Base-by-base conservation (phyloP, 2,329 filamentous ascomycete species). In the Aspergillus terreus region DNA sequence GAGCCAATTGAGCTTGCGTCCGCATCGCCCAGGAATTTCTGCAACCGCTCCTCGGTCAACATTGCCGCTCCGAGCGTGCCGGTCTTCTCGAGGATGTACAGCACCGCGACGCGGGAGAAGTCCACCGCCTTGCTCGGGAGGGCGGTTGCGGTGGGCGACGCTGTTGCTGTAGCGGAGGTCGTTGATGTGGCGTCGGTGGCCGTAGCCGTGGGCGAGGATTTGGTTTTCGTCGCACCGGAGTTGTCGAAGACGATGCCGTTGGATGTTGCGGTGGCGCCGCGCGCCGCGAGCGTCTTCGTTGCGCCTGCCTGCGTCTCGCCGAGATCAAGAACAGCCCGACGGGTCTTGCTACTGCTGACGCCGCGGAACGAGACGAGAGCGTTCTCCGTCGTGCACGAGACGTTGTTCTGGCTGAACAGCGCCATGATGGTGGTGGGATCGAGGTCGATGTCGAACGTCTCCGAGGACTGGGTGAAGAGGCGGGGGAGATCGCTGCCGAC, bases 381-480 rank as follows among this genome's bases (percentile, higher is more conserved):
- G 63, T 97, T 97, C 68, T 96, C 87, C 0, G 86, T 83, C 7
- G 83, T 83, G 70, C 94, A 99, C 49, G 88, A 91, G 14, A 96
- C 76, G 57, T 87, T 87, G 30, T 81, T 82, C 5, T 79, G 73
- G 63, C 87, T 92, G 69, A 97, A 89, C 44, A 90, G 82, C 1
- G 85, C 83, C 50, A 96, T 73, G 47, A 97, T 82, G 6, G 79
- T 79, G 1, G 82, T 82, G 4, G 82, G 78, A 42, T 87, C 83
- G 1, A 99, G 80, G 0, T 88, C 82, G 43, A 99, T 82, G 3
- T 84, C 85, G 71, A 89, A 97, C 59, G 89, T 87, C 19, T 72
- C 65, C 53, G 82, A 71, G 0, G 87, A 82, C 43, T 80, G 78
- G 11, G 79, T 70, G 50, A 97, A 80, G 10, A 97, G 76, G 15